phyloP scores from a whole-genome alignment of 1,284 basidiomycete genomes.

The Ceratobasidium sp. region DNA sequence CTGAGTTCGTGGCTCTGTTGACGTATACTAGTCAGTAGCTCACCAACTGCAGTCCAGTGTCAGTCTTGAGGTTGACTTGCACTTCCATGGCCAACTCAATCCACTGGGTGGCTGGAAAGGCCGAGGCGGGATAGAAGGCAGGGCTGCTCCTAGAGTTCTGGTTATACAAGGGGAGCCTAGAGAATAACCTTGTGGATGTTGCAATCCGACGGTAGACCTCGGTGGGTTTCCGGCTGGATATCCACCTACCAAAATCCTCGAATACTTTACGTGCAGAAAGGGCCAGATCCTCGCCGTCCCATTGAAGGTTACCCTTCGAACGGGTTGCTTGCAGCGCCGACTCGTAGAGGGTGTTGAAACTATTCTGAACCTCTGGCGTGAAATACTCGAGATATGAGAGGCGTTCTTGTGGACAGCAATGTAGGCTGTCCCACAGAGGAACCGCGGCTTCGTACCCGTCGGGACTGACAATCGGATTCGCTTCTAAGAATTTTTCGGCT shows the following conservation, averaged over 20 bases:
- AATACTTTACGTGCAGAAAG: not conserved
- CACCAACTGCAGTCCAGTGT: not conserved
- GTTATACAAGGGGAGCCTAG: not conserved
- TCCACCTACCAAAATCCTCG: not conserved
- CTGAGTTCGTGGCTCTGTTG: too few species aligned
- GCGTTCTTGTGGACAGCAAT: not conserved
- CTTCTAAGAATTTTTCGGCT: not conserved
- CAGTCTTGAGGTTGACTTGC: not conserved
- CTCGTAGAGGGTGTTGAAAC: not conserved
- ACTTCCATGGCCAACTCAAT: not conserved
- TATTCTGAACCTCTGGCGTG: not conserved
- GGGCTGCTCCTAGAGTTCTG: too few species aligned
- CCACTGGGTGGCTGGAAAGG: not conserved
- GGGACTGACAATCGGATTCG: not conserved
- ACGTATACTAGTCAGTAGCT: not conserved
- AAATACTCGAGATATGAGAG: not conserved
- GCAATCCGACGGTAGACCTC: not conserved
- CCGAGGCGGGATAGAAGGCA: not conserved
- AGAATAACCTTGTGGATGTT: not conserved
- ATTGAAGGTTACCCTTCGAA: not conserved
- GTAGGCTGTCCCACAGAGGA: not conserved
- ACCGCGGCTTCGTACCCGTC: not conserved
- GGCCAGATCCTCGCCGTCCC: not conserved
- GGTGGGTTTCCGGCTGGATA: not conserved
- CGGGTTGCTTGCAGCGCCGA: not conserved